These are phyloP conservation scores for Buddleja alternifolia DNA, from an alignment of 257 asterid genomes.

Conservation along the genomic window DNA sequence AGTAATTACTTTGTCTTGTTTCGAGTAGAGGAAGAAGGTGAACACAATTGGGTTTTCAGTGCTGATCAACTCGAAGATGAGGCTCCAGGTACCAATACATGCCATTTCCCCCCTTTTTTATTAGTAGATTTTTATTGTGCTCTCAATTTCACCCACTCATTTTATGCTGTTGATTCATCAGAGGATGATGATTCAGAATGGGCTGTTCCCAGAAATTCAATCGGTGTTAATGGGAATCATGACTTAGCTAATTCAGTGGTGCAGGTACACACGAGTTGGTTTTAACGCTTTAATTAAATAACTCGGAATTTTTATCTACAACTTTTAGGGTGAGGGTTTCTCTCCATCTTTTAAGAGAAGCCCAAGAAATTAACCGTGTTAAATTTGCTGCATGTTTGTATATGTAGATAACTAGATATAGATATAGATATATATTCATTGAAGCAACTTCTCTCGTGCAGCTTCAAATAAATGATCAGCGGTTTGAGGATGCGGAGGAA, in stretches of 20 bases:
- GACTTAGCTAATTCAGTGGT: conserved; percentile 74
- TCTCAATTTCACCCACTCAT: neutral
- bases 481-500: conserved; percentile 95
- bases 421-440: neutral
- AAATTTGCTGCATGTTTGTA: neutral
- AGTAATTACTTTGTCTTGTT: conserved; percentile 27
- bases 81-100: conserved; percentile 44
- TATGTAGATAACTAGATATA: too few relatives aligned
- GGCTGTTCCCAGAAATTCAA: conserved; percentile 45
- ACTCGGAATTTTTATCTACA: neutral
- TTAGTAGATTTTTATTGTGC: neutral
- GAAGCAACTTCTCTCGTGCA: conserved; percentile 35
- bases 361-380: neutral
- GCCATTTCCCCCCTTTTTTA: conserved; percentile 6
- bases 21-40: conserved; percentile 59
- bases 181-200: conserved; percentile 66
- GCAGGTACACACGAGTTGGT: conserved; percentile 48
- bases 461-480: conserved; percentile 87
- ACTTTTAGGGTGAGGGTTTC: neutral
- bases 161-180: conserved; percentile 24
- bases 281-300: neutral
- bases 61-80: conserved; percentile 70
- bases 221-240: conserved; percentile 80
- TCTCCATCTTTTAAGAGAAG: neutral
- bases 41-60: conserved; percentile 81